These are phyloP conservation scores for Leptosphaerulina australis DNA, from an alignment of 2,329 filamentous ascomycete genomes.

Conservation along the genomic window DNA sequence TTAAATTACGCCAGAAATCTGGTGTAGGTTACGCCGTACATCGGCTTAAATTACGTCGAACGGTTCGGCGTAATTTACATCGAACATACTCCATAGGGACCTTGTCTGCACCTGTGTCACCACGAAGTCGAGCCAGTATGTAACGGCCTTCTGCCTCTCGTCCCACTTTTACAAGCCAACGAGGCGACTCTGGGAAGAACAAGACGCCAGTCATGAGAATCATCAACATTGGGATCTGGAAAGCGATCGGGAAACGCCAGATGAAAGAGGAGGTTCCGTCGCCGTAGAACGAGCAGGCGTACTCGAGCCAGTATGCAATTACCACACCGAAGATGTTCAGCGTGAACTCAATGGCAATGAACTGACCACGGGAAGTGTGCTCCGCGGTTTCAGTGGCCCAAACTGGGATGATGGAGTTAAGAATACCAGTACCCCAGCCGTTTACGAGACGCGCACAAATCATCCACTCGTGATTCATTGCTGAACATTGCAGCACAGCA, in stretches of 20 bases:
- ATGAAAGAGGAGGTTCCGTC: slow-evolving; percentile 63
- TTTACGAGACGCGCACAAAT: slow-evolving; percentile 62
- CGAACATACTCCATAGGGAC: too few relatives aligned
- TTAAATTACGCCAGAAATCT: too few relatives aligned
- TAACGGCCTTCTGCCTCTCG: slow-evolving; percentile 70
- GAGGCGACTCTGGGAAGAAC: slow-evolving; percentile 73
- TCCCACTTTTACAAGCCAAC: slow-evolving; percentile 70
- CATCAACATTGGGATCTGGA: slow-evolving; percentile 70
- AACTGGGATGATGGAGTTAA: slow-evolving; percentile 73
- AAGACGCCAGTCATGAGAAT: slow-evolving; percentile 62
- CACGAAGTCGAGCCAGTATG: slow-evolving; percentile 68
- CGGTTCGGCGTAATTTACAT: too few relatives aligned
- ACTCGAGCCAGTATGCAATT: slow-evolving; percentile 61
- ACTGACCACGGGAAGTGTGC: slow-evolving; percentile 70
- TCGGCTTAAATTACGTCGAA: too few relatives aligned
- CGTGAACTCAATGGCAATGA: slow-evolving; percentile 74
- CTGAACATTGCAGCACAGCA: slow-evolving; percentile 68
- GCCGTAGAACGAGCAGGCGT: slow-evolving; percentile 65
- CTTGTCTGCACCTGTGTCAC: slow-evolving; percentile 57
- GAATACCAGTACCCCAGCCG: slow-evolving; percentile 70
- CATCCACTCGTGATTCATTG: slow-evolving; percentile 68
- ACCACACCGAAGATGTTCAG: slow-evolving; percentile 75
- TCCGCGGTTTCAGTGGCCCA: slow-evolving; percentile 74
- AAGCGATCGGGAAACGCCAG: slow-evolving; percentile 73
- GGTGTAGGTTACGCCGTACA: too few relatives aligned